A percentile compares a stretch with the other conserved stretches of the same genome.
These are phyloP conservation scores for Candida methanosorbosa DNA, from an alignment of 805 yeast genomes.

Conservation along the genomic window DNA sequence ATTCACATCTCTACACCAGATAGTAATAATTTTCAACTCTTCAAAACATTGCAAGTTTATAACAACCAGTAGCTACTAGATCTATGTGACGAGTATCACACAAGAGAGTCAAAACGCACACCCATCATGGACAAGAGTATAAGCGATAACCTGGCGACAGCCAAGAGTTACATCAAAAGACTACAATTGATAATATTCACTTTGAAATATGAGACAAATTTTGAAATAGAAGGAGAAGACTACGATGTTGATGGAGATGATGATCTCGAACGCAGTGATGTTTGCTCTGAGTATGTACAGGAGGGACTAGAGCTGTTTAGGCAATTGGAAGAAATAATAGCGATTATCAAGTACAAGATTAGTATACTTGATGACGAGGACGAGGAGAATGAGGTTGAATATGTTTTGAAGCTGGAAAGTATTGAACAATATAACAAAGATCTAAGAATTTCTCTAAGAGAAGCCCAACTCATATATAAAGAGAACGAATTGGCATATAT, in stretches of 20 bases:
- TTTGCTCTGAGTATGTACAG: neutral
- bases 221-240: constrained; percentile 1
- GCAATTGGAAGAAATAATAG: constrained; percentile 1
- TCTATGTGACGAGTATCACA: no score
- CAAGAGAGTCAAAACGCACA: no score
- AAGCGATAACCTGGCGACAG: no score
- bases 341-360: constrained; percentile 1
- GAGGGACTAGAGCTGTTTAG: constrained; percentile 3
- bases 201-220: constrained; percentile 28
- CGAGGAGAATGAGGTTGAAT: neutral
- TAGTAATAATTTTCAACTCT: no score
- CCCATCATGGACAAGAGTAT: no score
- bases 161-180: constrained; percentile 2
- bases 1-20: no score
- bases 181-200: constrained; percentile 45
- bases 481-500: constrained; percentile 7
- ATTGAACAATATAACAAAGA: constrained; percentile 16
- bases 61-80: no score
- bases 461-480: constrained; percentile 17
- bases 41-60: no score
- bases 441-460: constrained; percentile 18
- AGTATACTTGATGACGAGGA: neutral
- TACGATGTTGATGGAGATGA: constrained; percentile 1
- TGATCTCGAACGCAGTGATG: constrained; percentile 3
- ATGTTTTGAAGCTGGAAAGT: constrained; percentile 3